Base-by-base conservation (phyloP, 1,284 basidiomycete genomes). In the Ceratobasidium sp. region DNA sequence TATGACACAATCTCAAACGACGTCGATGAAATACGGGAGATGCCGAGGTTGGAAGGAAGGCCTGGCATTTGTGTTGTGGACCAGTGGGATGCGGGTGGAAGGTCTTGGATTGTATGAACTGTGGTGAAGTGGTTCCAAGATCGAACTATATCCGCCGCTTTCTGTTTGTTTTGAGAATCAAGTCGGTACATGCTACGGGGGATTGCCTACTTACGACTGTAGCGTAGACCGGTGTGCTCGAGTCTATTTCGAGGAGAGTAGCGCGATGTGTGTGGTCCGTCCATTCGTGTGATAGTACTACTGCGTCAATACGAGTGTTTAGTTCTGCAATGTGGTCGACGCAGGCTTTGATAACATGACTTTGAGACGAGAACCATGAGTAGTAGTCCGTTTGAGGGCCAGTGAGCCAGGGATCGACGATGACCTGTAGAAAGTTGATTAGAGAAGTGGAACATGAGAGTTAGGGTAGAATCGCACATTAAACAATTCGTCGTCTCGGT, bases 371-470 rank as follows among this genome's bases (percentile, higher is more conserved):
- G 56, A 79, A 79, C 78, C 77, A 78, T n/a, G 74, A 76, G 22
- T 77, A 78, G 22, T 78, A 76, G 53, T 79, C 79, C 19, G 76
- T 76, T 71, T 79, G 79, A 2, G 78, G 73, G 22, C 79, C 79
- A 1, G 74, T 67, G 19, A 79, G 76, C 79, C 79, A 79, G 1
- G 77, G 77, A 51, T 78, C 78, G 48, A 78, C 44, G 22, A 78
- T 47, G 54, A 78, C 22, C 67, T 72, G 17, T 17, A 51, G 27
- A 41, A 9, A 5, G 44, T 9, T 41, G 4, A 41, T 33, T 22
- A 54, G 44, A 44, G 14, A 15, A 7, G 22, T 5, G 5, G 17
- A 9, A 24, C 19, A 19, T 17, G 17, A 27, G 8, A 31, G 9
- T 41, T n/a, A 15, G 22, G 6, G 27, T 64, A 36, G 36, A 48